Evolutionary conservation across 2,329 filamentous ascomycete species (phyloP).

Genomic region (Tolypocladium sp.): DNA sequence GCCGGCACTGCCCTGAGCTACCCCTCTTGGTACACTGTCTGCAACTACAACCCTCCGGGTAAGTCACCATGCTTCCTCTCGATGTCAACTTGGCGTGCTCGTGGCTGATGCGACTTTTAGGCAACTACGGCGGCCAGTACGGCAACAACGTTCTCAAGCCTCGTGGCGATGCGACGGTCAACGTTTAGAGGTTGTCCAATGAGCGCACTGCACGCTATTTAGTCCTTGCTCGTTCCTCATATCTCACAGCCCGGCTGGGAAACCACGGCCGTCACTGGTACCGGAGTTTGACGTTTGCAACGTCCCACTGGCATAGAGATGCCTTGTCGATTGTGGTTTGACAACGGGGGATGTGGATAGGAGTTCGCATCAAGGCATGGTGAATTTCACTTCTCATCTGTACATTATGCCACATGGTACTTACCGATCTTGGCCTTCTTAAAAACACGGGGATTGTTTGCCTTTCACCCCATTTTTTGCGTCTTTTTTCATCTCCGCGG

Average conservation of each 20-base stretch:
- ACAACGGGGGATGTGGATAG: conserved; percentile 1
- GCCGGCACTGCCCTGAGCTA: conserved; percentile 36
- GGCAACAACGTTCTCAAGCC: conserved; percentile 38
- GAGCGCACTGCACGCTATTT: neutral
- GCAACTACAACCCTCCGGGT: conserved; percentile 77
- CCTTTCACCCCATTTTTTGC: conserved; percentile 2
- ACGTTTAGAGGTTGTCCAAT: conserved; percentile 13
- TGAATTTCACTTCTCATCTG: conserved; percentile 23
- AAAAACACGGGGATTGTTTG: conserved; percentile 4
- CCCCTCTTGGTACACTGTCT: conserved; percentile 69
- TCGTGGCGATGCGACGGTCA: conserved; percentile 12
- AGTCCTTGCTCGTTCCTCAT: neutral
- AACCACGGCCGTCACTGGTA: neutral
- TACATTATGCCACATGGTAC: conserved; percentile 24
- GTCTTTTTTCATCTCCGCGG: conserved; percentile 1
- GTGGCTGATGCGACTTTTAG: conserved; percentile 16
- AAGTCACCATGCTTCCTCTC: conserved; percentile 22
- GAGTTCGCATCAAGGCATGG: neutral
- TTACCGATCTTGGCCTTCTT: conserved; percentile 20
- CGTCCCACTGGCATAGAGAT: neutral
- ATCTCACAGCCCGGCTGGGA: neutral
- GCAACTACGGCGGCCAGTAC: conserved; percentile 44
- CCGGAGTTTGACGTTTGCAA: neutral
- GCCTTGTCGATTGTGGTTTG: neutral
- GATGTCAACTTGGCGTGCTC: neutral